Base-by-base conservation (phyloP, 306 rosid genomes). In the Cicer chorassanicum region DNA sequence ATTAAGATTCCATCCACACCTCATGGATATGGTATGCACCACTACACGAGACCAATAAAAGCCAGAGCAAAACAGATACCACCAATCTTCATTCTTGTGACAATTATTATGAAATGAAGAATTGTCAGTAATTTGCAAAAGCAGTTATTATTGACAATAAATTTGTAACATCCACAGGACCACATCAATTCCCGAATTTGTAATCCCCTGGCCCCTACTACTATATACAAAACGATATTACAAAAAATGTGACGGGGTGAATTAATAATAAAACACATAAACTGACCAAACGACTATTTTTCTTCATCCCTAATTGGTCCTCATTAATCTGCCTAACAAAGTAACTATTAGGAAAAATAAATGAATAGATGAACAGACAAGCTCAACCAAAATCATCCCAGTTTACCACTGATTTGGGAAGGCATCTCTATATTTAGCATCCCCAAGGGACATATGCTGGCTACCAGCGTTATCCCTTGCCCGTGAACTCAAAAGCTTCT, bases 391-490 rank as follows among this genome's bases (percentile, higher is more conserved):
- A 9, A 43, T 56, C 38, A 51, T 57, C 55, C 54, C 68, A 66
- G 72, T 77, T 85, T 65, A 92, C 91, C 88, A 86, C 56, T 92
- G 96, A 87, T 87, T 90, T 68, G 92, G 89, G 76, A 92, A 92
- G 76, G 93, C 89, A 68, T 86, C 97, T 83, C 88, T 79, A 76
- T 90, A 90, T 48, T 74, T 84, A 59, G 83, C 63, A 78, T 88
- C 98, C 61, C 79, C 87, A 39, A 64, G 68, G 65, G 81, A 40
- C 21, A 78, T 50, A 38, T 87, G 92, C 83, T 87, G 78, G 56
- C 83, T 81, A 62, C 55, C 46, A n/a, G 89, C 80, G 8, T 82
- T 78, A 71, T 77, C 89, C 65, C 81, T 90, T 40, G 89, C 83
- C 40, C 57, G 80, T 6, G 88, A 42, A 66, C 72, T 86, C 73